A percentile compares a stretch with the other conserved stretches of the same genome.
phyloP scores from a whole-genome alignment of 2,329 filamentous ascomycete species.

The Aspergillus viridinutans region DNA sequence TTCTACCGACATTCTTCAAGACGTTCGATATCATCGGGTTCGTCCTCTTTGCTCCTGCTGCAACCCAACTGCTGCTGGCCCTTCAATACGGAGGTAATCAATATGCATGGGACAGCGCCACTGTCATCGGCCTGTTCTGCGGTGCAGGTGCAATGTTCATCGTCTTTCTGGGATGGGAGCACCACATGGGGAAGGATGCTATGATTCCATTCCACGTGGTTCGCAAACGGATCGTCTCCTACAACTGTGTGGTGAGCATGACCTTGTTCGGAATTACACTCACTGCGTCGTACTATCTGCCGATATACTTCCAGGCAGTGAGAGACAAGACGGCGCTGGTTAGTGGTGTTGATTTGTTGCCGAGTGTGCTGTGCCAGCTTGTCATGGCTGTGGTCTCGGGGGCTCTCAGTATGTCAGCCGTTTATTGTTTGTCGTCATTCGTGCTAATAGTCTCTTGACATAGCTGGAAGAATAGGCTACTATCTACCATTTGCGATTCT shows the following conservation, averaged over 20 bases:
- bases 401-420: slow-evolving; percentile 20
- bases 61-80: slow-evolving; percentile 43
- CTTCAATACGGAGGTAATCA: slow-evolving; percentile 44
- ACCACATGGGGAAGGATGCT: slow-evolving; percentile 39
- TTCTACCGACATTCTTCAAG: slow-evolving; percentile 4
- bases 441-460: not conserved
- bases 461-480: slow-evolving; percentile 29
- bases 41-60: slow-evolving; percentile 24
- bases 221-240: slow-evolving; percentile 12
- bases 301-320: slow-evolving; percentile 48
- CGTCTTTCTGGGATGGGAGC: slow-evolving; percentile 39
- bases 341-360: slow-evolving; percentile 24
- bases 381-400: slow-evolving; percentile 32
- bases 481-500: slow-evolving; percentile 32
- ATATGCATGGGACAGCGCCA: slow-evolving; percentile 34
- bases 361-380: slow-evolving; percentile 29
- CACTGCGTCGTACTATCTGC: slow-evolving; percentile 42
- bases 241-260: slow-evolving; percentile 24
- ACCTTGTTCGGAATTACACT: slow-evolving; percentile 31
- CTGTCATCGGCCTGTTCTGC: slow-evolving; percentile 46
- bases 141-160: slow-evolving; percentile 37
- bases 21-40: slow-evolving; percentile 21
- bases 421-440: not conserved
- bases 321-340: slow-evolving; percentile 22
- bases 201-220: slow-evolving; percentile 30